Evolutionary conservation across 805 yeast genomes (phyloP), one percentile per base, ranked within the genome.

Genomic region (Spathaspora sp.): DNA sequence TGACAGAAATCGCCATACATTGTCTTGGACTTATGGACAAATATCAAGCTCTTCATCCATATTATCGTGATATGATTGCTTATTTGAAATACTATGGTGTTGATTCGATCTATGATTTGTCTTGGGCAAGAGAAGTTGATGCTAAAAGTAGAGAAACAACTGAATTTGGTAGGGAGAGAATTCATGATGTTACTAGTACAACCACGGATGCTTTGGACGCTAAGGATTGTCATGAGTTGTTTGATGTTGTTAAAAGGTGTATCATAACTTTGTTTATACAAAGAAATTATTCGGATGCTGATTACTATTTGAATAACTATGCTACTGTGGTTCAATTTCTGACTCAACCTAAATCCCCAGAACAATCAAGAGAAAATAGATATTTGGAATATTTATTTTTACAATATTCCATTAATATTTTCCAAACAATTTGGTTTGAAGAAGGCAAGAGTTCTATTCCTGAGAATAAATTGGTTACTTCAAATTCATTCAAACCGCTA

Each of bases 301-400:
- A 54, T n/a, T 52, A 55, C 32, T 55, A 58, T 23, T 39, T 67
- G 29, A 57, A 55, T 40, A 58, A 55, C 18, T 55, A 56, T 39
- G 44, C 52, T 7, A 51, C 60, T 16, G 39, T 55, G 26, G 59
- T 59, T 18, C 65, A 55, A 23, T 66, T 70, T 53, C 44, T 58
- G 17, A 56, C 58, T 16, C 70, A 65, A 38, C 68, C 70, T 7
- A 51, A 55, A 17, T 60, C 58, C 42, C 49, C 54, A 26, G 51
- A 48, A 11, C 62, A 55, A 35, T 60, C 67, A 45, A 52, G 53
- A 14, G 49, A 52, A 7, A 70, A 67, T 56, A 49, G 57, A 29
- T 67, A 57, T 55, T 51, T 70, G 31, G 72, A 71, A 55, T 64
- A 58, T 47, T 55, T 62, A 28, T 65, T 67, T 47, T 60, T 59